These are phyloP conservation scores for Saccharomycopsis synnaedendra DNA, from an alignment of 805 yeast genomes.

Conservation along the genomic window DNA sequence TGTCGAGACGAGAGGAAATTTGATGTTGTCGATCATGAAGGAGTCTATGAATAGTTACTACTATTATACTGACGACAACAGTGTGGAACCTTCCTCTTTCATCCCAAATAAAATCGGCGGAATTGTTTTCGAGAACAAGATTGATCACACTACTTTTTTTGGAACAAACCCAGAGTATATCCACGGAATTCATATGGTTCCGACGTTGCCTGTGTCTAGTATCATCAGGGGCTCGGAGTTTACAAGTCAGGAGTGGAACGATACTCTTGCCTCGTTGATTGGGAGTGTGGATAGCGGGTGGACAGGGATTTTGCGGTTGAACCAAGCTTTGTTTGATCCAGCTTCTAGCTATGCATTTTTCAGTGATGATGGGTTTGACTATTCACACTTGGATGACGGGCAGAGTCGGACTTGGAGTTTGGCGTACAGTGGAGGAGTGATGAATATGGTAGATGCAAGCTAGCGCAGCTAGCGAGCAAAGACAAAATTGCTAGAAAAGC, in stretches of 20 bases:
- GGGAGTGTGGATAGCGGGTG: constrained; percentile 1
- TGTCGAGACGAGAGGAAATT: constrained; percentile 43
- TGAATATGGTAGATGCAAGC: not conserved
- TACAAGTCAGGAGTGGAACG: constrained; percentile 50
- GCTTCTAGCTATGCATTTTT: constrained; percentile 31
- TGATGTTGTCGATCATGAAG: constrained; percentile 45
- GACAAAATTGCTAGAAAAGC: no score
- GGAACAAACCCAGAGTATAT: constrained; percentile 50
- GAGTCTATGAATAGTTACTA: constrained; percentile 45
- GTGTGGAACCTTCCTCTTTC: constrained; percentile 37
- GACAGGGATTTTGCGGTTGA: constrained; percentile 25
- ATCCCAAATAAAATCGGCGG: constrained; percentile 55
- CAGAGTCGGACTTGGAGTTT: constrained; percentile 53
- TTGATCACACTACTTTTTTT: constrained; percentile 63
- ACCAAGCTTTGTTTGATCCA: constrained; percentile 36
- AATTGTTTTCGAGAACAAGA: constrained; percentile 58
- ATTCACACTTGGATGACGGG: constrained; percentile 41
- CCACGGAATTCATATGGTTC: constrained; percentile 74
- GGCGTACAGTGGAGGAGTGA: constrained; percentile 23
- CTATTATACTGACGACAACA: constrained; percentile 48
- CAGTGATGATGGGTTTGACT: constrained; percentile 22
- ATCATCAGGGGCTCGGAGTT: constrained; percentile 41
- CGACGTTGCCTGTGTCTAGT: constrained; percentile 55
- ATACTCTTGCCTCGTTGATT: constrained; percentile 27
- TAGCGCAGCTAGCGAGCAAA: not conserved